Conservation (phyloP, 2,329 filamentous ascomycete species). For the Furcasterigmium sp. region DNA sequence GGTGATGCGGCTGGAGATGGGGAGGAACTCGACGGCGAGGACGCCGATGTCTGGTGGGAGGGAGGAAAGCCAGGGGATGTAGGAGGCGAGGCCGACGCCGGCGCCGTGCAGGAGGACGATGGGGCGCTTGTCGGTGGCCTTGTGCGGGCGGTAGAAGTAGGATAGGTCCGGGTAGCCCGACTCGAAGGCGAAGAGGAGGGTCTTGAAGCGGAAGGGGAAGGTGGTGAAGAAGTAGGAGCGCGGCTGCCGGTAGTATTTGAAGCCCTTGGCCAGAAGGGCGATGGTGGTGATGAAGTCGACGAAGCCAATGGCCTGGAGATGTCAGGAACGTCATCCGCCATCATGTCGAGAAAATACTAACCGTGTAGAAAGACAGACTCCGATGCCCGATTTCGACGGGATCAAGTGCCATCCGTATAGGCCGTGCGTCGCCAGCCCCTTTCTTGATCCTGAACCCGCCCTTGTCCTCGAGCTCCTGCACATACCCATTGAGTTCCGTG, state of each 20-base stretch:
- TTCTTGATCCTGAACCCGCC: constrained; percentile 44
- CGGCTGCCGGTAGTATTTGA: constrained; percentile 40
- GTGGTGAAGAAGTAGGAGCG: constrained; percentile 33
- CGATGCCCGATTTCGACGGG: constrained; percentile 54
- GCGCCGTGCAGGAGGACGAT: constrained; percentile 68
- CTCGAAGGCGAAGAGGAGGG: constrained; percentile 34
- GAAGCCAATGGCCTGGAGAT: constrained; percentile 6
- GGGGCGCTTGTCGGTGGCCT: constrained; percentile 48
- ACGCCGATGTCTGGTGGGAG: constrained; percentile 46
- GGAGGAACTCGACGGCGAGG: constrained; percentile 60
- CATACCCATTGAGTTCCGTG: constrained; percentile 37
- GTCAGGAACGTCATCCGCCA: constrained; percentile 19
- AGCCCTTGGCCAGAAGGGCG: constrained; percentile 41
- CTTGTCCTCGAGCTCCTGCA: constrained; percentile 47
- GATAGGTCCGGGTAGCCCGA: constrained; percentile 46
- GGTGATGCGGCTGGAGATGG: constrained; percentile 59
- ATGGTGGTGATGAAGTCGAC: constrained; percentile 47
- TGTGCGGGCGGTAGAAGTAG: constrained; percentile 65
- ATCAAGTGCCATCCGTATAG: constrained; percentile 63
- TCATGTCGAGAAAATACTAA: constrained; percentile 13
- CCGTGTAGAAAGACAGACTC: constrained; percentile 59
- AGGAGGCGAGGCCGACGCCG: constrained; percentile 61
- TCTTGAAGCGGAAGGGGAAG: constrained; percentile 54
- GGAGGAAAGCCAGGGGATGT: constrained; percentile 52
- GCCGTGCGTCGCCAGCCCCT: constrained; percentile 50